Evolutionary conservation across 1,139 yeast species (phyloP).

Genomic region (Pichia sp.): DNA sequence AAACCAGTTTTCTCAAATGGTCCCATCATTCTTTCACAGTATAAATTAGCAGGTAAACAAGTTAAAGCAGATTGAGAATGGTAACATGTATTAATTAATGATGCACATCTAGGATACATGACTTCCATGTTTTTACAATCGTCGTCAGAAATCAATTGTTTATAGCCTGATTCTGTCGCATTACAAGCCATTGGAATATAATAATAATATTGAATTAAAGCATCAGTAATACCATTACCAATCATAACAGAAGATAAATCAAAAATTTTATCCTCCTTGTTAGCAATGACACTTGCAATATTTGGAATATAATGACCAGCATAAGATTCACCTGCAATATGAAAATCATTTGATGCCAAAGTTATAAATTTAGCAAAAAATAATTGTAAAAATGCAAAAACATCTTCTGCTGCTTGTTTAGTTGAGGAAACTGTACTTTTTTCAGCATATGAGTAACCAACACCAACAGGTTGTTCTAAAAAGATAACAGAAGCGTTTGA

Average conservation of each 20-base stretch:
- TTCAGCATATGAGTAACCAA: slow-evolving; percentile 69
- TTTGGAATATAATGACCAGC: slow-evolving; percentile 86
- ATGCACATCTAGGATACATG: slow-evolving; percentile 52
- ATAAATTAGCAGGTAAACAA: slow-evolving; percentile 50
- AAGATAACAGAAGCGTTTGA: slow-evolving; percentile 83
- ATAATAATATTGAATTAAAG: slow-evolving; percentile 59
- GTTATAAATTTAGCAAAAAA: slow-evolving; percentile 72
- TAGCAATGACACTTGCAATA: slow-evolving; percentile 66
- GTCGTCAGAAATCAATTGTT: slow-evolving; percentile 55
- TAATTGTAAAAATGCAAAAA: slow-evolving; percentile 68
- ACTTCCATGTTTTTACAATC: slow-evolving; percentile 51
- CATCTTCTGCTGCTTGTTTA: slow-evolving; percentile 71
- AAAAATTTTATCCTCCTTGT: slow-evolving; percentile 59
- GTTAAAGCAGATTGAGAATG: slow-evolving; percentile 38
- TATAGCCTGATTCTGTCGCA: slow-evolving; percentile 44
- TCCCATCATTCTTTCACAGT: slow-evolving; percentile 41
- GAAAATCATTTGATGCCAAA: slow-evolving; percentile 54
- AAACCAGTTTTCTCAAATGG: slow-evolving; percentile 56
- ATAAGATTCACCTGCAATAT: slow-evolving; percentile 83
- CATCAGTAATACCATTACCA: slow-evolving; percentile 81
- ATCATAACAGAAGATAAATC: slow-evolving; percentile 66
- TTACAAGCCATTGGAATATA: slow-evolving; percentile 78
- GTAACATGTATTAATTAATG: slow-evolving; percentile 51
- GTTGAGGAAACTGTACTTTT: slow-evolving; percentile 49
- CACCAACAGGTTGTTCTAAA: slow-evolving; percentile 92